Base-by-base conservation (phyloP, 345 rosid species). In the Eucalyptus sp. region DNA sequence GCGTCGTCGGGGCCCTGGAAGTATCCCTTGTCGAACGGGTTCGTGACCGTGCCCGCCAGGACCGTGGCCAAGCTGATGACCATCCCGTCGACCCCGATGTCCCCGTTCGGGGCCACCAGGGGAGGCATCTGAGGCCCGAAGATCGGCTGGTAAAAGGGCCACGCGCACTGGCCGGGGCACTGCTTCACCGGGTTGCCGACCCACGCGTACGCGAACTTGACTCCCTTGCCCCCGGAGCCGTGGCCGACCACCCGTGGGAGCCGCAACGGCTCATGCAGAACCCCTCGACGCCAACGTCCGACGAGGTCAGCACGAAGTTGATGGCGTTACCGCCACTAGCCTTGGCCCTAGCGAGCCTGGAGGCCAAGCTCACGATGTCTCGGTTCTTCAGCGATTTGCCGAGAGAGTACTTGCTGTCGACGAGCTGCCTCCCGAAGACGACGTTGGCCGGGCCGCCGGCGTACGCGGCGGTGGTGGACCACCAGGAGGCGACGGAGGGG, bases 51-150 rank as follows among this genome's bases (percentile, higher is more conserved):
- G 86, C 95, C 95, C 1, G 97, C 99, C 80, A 97, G 90, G 50
- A 97, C 94, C 6, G 97, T 95, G 2, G 99, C 98, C 51, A 96
- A 54, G 91, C 92, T 96, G 43, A 97, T 97, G 86, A 97, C 90
- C 97, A 97, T 95, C 13, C 99, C 99, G 89, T 97, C 98, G 50
- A 94, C 93, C 3, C 99, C 99, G 6, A 96, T 95, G 92, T 97
- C 99, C 20, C 97, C 98, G 94, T 94, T 96, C 15, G 99, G 99
- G 1, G 99, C 90, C 5, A 93, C 90, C 15, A 96, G 85, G 25
- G 99, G 97, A 80, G 97, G 95, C 1, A 93, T 91, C 87, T 95
- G 99, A 3, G 97, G 99, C 14, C 99, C 99, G 89, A 94, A 96
- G 48, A 95, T 89, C 5, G 99, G 99, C 90, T 92, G 95, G 92